Percentiles rank a stretch among this genome's conserved stretches.
Conservation (phyloP, 352 stramenopile species). For the Phytophthora megakarya region DNA sequence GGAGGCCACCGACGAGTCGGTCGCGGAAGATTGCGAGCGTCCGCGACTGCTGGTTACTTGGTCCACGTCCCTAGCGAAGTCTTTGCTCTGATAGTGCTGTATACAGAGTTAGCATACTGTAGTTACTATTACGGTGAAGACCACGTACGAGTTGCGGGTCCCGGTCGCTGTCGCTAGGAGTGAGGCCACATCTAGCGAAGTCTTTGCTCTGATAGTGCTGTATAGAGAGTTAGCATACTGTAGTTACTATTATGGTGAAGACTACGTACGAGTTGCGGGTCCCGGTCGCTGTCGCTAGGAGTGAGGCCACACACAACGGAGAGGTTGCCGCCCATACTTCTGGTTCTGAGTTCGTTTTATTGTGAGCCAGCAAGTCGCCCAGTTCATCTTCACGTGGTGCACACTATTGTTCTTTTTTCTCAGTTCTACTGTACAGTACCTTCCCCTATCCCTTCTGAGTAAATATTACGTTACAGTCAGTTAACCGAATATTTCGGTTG, state of each 20-base stretch:
- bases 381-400: too few species aligned
- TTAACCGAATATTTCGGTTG: background rate
- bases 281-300: conserved; percentile 12
- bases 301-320: conserved; percentile 28
- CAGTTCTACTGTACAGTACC: background rate
- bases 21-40: conserved; percentile 44
- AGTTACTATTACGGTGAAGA: background rate
- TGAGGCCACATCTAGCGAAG: too few species aligned
- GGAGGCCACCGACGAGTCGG: conserved; percentile 59
- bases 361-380: conserved; percentile 17
- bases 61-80: conserved; percentile 34
- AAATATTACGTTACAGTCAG: background rate
- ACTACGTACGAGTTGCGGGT: conserved; percentile 24
- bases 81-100: conserved; percentile 38
- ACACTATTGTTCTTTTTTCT: conserved; percentile 5
- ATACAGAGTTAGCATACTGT: background rate
- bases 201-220: conserved; percentile 41
- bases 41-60: conserved; percentile 29
- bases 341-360: conserved; percentile 13
- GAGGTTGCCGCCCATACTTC: conserved; percentile 26
- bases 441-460: too few species aligned
- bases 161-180: too few species aligned
- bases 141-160: conserved; percentile 24
- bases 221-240: background rate
- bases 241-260: background rate